A percentile compares a stretch with the other conserved stretches of the same genome.
These are phyloP conservation scores for Talaromyces trachyspermus DNA, from an alignment of 495 filamentous ascomycete species.

Conservation along the genomic window DNA sequence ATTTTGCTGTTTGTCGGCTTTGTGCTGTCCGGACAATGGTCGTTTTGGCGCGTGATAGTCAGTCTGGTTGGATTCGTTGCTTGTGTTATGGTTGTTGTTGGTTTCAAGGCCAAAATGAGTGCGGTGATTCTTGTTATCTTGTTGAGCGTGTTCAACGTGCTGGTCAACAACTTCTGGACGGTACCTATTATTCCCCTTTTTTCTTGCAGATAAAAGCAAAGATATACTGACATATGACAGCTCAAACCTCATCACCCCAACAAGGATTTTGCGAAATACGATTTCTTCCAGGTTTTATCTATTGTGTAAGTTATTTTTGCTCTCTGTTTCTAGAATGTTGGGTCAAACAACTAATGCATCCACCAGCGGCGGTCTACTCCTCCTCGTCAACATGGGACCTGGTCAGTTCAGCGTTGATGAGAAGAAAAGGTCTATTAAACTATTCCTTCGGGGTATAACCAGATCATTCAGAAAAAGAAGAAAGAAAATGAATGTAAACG, in stretches of 20 bases:
- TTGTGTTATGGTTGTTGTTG: conserved; percentile 97
- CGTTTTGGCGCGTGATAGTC: conserved; percentile 73
- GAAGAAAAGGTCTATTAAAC: conserved; percentile 99
- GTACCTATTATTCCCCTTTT: conserved; percentile 48
- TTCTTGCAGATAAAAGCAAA: not conserved
- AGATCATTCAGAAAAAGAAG: not conserved
- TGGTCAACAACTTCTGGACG: conserved; percentile 99
- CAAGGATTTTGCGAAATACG: conserved; percentile 99
- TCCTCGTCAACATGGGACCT: conserved; percentile 96
- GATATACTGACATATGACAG: conserved; percentile 40
- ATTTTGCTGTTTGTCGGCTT: conserved; percentile 97
- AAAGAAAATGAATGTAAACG: not conserved
- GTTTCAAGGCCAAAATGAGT: conserved; percentile 99
- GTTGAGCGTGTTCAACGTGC: conserved; percentile 87
- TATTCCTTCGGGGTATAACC: not conserved
- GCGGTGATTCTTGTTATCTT: conserved; percentile 90
- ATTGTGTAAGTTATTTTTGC: conserved; percentile 67
- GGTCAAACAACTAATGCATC: conserved; percentile 15
- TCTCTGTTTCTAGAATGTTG: not conserved
- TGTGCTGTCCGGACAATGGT: conserved; percentile 91
- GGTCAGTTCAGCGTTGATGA: conserved; percentile 97
- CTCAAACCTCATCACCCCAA: conserved; percentile 97
- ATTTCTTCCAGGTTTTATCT: conserved; percentile 99
- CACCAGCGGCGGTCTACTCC: conserved; percentile 73
- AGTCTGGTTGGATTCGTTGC: conserved; percentile 77